phyloP scores from a whole-genome alignment of 257 asterid genomes.

The Fraxinus cuspidata region DNA sequence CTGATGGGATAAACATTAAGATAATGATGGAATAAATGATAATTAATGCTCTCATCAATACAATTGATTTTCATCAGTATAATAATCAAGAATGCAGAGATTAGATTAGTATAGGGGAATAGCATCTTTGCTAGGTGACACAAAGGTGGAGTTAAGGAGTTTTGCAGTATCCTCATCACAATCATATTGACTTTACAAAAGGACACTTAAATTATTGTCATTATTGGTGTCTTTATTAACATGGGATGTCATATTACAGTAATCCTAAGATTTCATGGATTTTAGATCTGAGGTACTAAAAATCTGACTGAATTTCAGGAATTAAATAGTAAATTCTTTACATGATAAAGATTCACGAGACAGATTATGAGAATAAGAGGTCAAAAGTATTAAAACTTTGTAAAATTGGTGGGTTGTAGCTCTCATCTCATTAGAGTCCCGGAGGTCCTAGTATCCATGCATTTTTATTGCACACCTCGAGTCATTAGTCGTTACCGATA shows the following conservation, averaged over 20 bases:
- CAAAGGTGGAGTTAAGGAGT: slow-evolving; percentile 49
- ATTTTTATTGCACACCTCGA: no score
- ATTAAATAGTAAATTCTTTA: not conserved
- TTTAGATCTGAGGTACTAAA: slow-evolving; percentile 18
- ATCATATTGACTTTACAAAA: slow-evolving; percentile 44
- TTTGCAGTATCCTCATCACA: slow-evolving; percentile 36
- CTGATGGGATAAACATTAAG: slow-evolving; percentile 19
- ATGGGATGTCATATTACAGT: slow-evolving; percentile 39
- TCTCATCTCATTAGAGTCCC: no score
- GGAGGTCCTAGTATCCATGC: no score
- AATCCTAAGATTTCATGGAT: slow-evolving; percentile 9
- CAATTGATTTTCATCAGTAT: slow-evolving; percentile 10
- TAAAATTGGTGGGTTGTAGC: not conserved
- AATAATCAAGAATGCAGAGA: slow-evolving; percentile 28
- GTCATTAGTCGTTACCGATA: no score
- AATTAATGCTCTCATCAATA: slow-evolving; percentile 11
- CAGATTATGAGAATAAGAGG: not conserved
- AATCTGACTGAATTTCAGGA: slow-evolving; percentile 28
- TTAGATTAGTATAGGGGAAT: slow-evolving; percentile 37
- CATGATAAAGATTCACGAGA: not conserved
- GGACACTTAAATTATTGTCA: slow-evolving; percentile 20
- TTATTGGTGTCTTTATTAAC: slow-evolving; percentile 44
- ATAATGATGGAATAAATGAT: slow-evolving; percentile 26
- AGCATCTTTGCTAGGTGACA: slow-evolving; percentile 90
- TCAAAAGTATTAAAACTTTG: not conserved